A percentile compares a stretch with the other conserved stretches of the same genome.
Evolutionary conservation across 2,329 filamentous ascomycete species (phyloP).

Genomic region (Tricladium varicosporioides): DNA sequence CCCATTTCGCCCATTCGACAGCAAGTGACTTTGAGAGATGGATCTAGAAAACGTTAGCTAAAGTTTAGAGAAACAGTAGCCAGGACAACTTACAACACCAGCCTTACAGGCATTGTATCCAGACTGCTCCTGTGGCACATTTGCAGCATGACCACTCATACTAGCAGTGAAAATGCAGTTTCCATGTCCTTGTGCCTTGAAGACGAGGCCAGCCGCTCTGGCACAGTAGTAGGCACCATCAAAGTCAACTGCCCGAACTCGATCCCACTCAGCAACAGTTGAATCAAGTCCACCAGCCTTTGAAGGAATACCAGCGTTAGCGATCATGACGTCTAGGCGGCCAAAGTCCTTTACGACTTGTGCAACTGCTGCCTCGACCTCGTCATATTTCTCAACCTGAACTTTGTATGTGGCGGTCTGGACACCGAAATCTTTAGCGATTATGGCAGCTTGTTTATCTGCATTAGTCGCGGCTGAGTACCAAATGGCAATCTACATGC

Average conservation of each 20-base stretch:
- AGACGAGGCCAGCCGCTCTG: slow-evolving; percentile 63
- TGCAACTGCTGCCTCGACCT: slow-evolving; percentile 67
- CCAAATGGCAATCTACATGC: slow-evolving; percentile 33
- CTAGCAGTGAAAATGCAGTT: slow-evolving; percentile 72
- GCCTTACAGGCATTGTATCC: slow-evolving; percentile 81
- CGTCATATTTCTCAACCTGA: slow-evolving; percentile 67
- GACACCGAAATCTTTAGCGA: slow-evolving; percentile 15
- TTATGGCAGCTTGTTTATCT: slow-evolving; percentile 29
- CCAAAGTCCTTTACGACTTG: slow-evolving; percentile 64
- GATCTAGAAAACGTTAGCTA: slow-evolving; percentile 38
- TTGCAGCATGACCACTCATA: slow-evolving; percentile 79
- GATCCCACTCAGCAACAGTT: slow-evolving; percentile 71
- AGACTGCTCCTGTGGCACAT: slow-evolving; percentile 76
- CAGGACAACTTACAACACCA: slow-evolving; percentile 46
- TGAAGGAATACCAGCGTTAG: slow-evolving; percentile 73
- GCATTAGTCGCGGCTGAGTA: slow-evolving; percentile 32
- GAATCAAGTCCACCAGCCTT: slow-evolving; percentile 51
- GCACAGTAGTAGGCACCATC: slow-evolving; percentile 73
- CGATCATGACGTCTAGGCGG: slow-evolving; percentile 67
- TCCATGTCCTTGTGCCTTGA: slow-evolving; percentile 58
- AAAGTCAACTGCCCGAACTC: slow-evolving; percentile 76
- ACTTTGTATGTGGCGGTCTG: slow-evolving; percentile 56
- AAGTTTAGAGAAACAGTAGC: not conserved
- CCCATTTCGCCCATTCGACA: slow-evolving; percentile 74
- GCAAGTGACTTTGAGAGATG: slow-evolving; percentile 75